Conservation (phyloP, 108 stramenopile species). For the Mayamaea pseudoterrestris region DNA sequence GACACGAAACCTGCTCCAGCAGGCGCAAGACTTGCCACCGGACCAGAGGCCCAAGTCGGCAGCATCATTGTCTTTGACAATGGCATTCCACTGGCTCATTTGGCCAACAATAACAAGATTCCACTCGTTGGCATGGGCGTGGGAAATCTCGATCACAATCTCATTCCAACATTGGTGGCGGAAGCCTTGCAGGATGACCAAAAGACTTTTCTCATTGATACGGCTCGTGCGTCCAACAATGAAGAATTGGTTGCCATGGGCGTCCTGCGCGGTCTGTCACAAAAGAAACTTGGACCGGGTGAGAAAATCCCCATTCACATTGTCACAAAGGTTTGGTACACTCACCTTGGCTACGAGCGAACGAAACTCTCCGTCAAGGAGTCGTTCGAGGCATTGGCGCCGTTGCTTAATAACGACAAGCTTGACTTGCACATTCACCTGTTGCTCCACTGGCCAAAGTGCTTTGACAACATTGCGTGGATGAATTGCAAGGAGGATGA, state of each 20-base stretch:
- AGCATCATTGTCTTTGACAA: conserved; percentile 7
- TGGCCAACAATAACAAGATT: conserved; percentile 31
- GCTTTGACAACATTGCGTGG: conserved; percentile 63
- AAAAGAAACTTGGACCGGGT: conserved; percentile 6
- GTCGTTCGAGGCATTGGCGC: conserved; percentile 28
- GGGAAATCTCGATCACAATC: conserved; percentile 55
- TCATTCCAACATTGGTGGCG: conserved; percentile 26
- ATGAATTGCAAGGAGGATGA: conserved; percentile 79
- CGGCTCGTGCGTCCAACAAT: conserved; percentile 56
- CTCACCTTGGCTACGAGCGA: conserved; percentile 77
- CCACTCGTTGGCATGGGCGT: conserved; percentile 74
- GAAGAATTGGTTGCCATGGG: conserved; percentile 57
- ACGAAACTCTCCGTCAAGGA: conserved; percentile 51
- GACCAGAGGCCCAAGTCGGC: conserved; percentile 6
- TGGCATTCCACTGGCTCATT: conserved; percentile 12
- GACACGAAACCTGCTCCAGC: conserved; percentile 1
- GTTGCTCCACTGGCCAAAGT: conserved; percentile 80
- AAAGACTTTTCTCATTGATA: conserved; percentile 58
- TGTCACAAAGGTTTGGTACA: conserved; percentile 87
- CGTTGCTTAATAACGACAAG: conserved; percentile 22
- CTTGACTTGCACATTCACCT: conserved; percentile 48
- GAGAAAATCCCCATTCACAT: conserved; percentile 41
- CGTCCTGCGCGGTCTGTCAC: conserved; percentile 20
- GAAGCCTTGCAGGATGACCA: conserved; percentile 20
- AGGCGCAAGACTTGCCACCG: neutral